Conservation (phyloP, 164 flowering plant species). For the Dillenia turbinata region DNA sequence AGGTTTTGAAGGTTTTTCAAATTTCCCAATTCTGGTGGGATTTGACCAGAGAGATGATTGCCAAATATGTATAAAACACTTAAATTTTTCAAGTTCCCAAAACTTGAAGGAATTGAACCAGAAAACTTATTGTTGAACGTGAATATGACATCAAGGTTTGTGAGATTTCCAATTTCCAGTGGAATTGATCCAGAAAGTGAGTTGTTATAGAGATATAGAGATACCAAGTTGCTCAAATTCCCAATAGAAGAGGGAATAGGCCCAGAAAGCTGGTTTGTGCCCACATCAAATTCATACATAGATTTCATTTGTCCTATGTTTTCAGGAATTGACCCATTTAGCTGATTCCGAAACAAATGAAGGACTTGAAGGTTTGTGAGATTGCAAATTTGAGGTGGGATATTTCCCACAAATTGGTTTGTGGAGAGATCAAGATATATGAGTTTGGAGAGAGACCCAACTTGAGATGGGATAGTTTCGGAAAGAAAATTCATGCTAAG, state of each 20-base stretch:
- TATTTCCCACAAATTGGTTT: slow-evolving; percentile 5
- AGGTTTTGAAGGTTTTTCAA: slow-evolving; percentile 2
- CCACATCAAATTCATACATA: slow-evolving; percentile 8
- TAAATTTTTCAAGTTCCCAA: slow-evolving; percentile 10
- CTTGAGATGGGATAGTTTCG: slow-evolving; percentile 11
- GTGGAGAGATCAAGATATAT: slow-evolving; percentile 7
- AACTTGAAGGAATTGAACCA: slow-evolving; percentile 7
- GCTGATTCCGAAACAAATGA: slow-evolving; percentile 6
- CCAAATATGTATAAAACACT: not conserved
- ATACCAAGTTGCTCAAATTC: slow-evolving; percentile 5
- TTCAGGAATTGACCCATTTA: slow-evolving; percentile 15
- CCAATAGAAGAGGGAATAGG: slow-evolving; percentile 10
- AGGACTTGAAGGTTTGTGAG: not conserved
- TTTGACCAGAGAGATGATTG: too few relatives aligned
- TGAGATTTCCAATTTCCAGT: slow-evolving; percentile 12
- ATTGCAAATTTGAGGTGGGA: slow-evolving; percentile 11
- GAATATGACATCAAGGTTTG: slow-evolving; percentile 4
- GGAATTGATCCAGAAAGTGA: slow-evolving; percentile 13
- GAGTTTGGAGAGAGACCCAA: slow-evolving; percentile 4
- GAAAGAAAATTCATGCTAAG: slow-evolving; percentile 1
- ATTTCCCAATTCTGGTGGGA: slow-evolving; percentile 1
- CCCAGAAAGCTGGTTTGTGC: slow-evolving; percentile 8
- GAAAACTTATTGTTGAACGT: slow-evolving; percentile 6
- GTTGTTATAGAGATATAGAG: slow-evolving; percentile 5
- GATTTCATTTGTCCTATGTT: slow-evolving; percentile 7